A percentile compares a stretch with the other conserved stretches of the same genome.
These are phyloP conservation scores for Pichia inconspicua DNA, from an alignment of 1,139 yeast genomes.

Conservation along the genomic window DNA sequence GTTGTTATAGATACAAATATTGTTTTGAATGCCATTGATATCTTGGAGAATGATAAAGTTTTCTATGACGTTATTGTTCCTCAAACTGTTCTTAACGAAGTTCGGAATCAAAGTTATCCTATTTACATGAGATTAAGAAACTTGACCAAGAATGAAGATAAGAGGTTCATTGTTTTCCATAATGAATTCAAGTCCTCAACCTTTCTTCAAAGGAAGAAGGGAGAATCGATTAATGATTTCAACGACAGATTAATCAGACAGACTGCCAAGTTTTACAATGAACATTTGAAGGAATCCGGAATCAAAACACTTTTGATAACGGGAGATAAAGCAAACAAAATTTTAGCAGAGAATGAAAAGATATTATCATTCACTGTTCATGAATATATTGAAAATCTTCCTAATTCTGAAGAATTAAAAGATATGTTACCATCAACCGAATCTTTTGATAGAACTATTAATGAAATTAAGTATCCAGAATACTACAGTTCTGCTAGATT, in stretches of 20 bases:
- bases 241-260: conserved; percentile 87
- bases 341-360: conserved; percentile 48
- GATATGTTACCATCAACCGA: conserved; percentile 67
- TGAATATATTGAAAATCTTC: conserved; percentile 63
- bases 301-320: conserved; percentile 61
- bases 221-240: conserved; percentile 80
- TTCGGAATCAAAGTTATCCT: conserved; percentile 79
- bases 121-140: conserved; percentile 78
- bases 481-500: conserved; percentile 75
- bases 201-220: conserved; percentile 50
- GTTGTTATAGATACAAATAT: conserved; percentile 83
- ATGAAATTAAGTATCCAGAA: conserved; percentile 62
- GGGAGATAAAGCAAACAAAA: conserved; percentile 65
- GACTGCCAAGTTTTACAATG: conserved; percentile 62
- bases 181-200: conserved; percentile 82
- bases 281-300: conserved; percentile 46
- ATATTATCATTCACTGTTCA: conserved; percentile 49
- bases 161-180: conserved; percentile 85
- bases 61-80: conserved; percentile 89
- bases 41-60: conserved; percentile 68
- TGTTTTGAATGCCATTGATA: conserved; percentile 80
- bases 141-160: conserved; percentile 67
- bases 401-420: conserved; percentile 67
- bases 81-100: conserved; percentile 92
- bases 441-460: conserved; percentile 29